Percentiles rank a stretch among this genome's conserved stretches.
Conservation (phyloP, 2,329 filamentous ascomycete species). For the Diplocarpon mali region DNA sequence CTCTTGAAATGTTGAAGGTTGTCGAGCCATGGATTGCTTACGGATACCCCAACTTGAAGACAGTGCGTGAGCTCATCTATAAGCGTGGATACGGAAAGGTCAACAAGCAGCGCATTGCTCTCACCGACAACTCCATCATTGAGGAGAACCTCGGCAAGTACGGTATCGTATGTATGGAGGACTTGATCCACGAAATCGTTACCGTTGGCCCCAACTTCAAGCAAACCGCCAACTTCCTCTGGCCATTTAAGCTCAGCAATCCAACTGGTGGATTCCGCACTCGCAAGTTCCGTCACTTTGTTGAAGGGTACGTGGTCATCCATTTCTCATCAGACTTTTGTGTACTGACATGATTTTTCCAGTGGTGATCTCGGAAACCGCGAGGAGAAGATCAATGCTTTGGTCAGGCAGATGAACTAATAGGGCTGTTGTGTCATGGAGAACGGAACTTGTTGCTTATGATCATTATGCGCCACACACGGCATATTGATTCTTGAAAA, state of each 20-base stretch:
- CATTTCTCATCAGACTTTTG: background rate
- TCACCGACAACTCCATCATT: constrained; percentile 96
- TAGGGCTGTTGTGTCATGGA: constrained; percentile 5
- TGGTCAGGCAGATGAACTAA: constrained; percentile 99
- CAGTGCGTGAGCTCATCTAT: constrained; percentile 97
- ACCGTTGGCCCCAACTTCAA: constrained; percentile 99
- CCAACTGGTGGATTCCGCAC: constrained; percentile 91
- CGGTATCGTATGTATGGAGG: constrained; percentile 98
- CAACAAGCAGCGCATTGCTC: constrained; percentile 91
- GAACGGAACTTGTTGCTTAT: constrained; percentile 5
- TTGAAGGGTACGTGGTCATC: constrained; percentile 1
- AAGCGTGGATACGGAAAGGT: constrained; percentile 99
- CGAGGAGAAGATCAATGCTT: constrained; percentile 61
- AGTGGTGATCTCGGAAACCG: constrained; percentile 96
- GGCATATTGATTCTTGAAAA: constrained; percentile 11
- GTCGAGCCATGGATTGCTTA: constrained; percentile 99
- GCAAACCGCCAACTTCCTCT: constrained; percentile 92
- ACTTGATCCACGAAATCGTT: constrained; percentile 98
- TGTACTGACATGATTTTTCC: constrained; percentile 38
- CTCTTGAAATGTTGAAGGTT: constrained; percentile 91
- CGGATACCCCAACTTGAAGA: constrained; percentile 99
- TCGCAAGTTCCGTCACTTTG: constrained; percentile 61
- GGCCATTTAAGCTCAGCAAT: constrained; percentile 99
- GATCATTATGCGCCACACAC: constrained; percentile 9
- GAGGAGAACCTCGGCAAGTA: constrained; percentile 96